A percentile compares a stretch with the other conserved stretches of the same genome.
These are phyloP conservation scores for Colletotrichum tabaci DNA, from an alignment of 2,329 filamentous ascomycete genomes.

Conservation along the genomic window DNA sequence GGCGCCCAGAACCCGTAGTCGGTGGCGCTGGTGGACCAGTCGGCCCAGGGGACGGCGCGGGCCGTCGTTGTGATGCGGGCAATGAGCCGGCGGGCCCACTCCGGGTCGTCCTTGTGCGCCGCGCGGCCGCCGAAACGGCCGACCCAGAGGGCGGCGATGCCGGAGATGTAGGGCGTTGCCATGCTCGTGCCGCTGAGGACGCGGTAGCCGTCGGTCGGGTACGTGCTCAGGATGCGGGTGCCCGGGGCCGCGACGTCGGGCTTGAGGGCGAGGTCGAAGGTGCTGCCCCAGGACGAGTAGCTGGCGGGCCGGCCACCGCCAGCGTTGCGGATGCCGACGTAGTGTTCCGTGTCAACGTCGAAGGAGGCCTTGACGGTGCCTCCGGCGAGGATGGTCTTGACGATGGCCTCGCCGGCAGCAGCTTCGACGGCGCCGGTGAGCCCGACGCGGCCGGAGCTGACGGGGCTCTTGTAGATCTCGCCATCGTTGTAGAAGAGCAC, in stretches of 20 bases:
- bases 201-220: slow-evolving; percentile 53
- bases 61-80: slow-evolving; percentile 53
- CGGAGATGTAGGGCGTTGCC: slow-evolving; percentile 62
- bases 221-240: slow-evolving; percentile 58
- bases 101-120: slow-evolving; percentile 49
- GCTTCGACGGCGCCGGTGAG: slow-evolving; percentile 33
- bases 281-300: slow-evolving; percentile 60
- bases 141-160: slow-evolving; percentile 55
- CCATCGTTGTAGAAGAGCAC: slow-evolving; percentile 51
- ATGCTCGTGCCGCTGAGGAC: slow-evolving; percentile 65
- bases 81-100: slow-evolving; percentile 48
- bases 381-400: slow-evolving; percentile 45
- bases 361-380: slow-evolving; percentile 50
- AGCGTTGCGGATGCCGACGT: slow-evolving; percentile 44
- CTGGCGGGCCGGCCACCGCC: slow-evolving; percentile 53
- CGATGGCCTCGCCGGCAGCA: slow-evolving; percentile 46
- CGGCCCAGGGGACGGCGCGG: slow-evolving; percentile 47
- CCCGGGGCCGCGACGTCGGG: slow-evolving; percentile 61
- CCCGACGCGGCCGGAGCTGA: not conserved
- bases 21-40: slow-evolving; percentile 46
- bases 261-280: slow-evolving; percentile 59
- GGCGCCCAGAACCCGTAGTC: slow-evolving; percentile 47
- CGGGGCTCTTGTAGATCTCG: slow-evolving; percentile 20
- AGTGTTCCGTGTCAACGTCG: slow-evolving; percentile 44
- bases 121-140: slow-evolving; percentile 50